Evolutionary conservation across 2,329 filamentous ascomycete genomes (phyloP).

Genomic region (Fusarium praegraminearum): DNA sequence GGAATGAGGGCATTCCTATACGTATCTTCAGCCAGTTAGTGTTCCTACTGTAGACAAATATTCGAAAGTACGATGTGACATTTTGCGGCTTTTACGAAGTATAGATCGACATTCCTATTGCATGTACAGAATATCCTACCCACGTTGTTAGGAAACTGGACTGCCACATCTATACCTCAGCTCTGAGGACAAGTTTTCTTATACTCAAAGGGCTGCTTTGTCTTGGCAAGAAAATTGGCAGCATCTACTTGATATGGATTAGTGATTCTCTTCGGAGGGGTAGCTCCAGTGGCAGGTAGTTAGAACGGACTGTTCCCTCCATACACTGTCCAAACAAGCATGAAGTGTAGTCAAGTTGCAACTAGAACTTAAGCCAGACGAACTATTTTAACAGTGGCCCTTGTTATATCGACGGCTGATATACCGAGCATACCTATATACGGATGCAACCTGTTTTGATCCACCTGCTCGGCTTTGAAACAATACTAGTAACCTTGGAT

Average conservation of each 20-base stretch:
- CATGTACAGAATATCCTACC: too few species aligned
- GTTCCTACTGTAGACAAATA: not conserved
- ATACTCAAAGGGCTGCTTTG: not conserved
- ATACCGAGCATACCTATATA: not conserved
- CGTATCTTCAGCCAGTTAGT: not conserved
- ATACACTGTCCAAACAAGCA: not conserved
- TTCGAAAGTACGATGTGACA: slow-evolving; percentile 22
- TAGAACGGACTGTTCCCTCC: too few species aligned
- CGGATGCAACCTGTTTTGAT: not conserved
- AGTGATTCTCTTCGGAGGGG: not conserved
- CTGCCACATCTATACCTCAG: not conserved
- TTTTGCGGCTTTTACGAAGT: slow-evolving; percentile 1
- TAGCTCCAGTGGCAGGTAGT: not conserved
- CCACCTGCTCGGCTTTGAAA: not conserved
- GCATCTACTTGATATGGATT: not conserved
- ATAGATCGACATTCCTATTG: not conserved
- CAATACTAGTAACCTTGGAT: not conserved
- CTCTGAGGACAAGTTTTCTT: not conserved
- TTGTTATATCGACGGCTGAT: not conserved
- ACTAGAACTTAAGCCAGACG: not conserved
- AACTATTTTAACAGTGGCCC: not conserved
- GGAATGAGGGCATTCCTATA: slow-evolving; percentile 4
- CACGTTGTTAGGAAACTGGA: not conserved
- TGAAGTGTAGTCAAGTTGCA: not conserved
- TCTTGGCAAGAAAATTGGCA: not conserved